Evolutionary conservation across 2,329 filamentous ascomycete genomes (phyloP), one percentile per base, ranked within the genome.

Genomic region (Dissoconium aciculare): DNA sequence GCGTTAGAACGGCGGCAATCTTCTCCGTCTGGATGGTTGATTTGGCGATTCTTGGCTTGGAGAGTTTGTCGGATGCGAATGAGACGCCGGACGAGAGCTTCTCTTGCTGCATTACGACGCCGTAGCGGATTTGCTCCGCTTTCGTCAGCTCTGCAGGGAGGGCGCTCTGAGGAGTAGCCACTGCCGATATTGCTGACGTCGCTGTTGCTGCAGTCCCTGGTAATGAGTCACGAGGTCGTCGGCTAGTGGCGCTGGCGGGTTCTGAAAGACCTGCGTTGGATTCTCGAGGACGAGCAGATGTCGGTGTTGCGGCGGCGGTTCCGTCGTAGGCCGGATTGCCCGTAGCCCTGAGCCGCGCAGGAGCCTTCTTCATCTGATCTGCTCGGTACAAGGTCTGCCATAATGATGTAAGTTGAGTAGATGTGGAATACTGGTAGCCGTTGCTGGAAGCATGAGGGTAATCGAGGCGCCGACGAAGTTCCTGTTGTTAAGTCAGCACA

Each of bases 341-440:
- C 4, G 46, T 46, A 3, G 50, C 43, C 23, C 49, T 44, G 21
- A 65, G 53, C 27, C 61, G 49, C 8, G 8, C n/a, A 16, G 57
- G 83, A 35, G 82, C 76, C 57, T 94, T 94, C 64, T 92, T 91
- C 38, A 74, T 75, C 54, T 89, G 85, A 55, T 94, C 87, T 31
- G 75, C 75, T 34, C 70, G 72, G 54, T 92, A 71, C 19, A 95
- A 70, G 41, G 78, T 84, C 49, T 87, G 76, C 36, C 93, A 71
- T 11, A 95, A 68, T 32, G 75, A 72, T 33, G 81, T 74, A 3
- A 98, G 62, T 5, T 83, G 83, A 39, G 75, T 66, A 32, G 80
- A 91, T 11, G 80, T 78, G 47, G 82, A 82, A 60, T 91, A 93
- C 27, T 56, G 52, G 26, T 48, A 47, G 34, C 42, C 46, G 46